Percentiles rank a stretch among this genome's conserved stretches.
Evolutionary conservation across 345 rosid species (phyloP).

Genomic region (Aquilaria malaccensis): DNA sequence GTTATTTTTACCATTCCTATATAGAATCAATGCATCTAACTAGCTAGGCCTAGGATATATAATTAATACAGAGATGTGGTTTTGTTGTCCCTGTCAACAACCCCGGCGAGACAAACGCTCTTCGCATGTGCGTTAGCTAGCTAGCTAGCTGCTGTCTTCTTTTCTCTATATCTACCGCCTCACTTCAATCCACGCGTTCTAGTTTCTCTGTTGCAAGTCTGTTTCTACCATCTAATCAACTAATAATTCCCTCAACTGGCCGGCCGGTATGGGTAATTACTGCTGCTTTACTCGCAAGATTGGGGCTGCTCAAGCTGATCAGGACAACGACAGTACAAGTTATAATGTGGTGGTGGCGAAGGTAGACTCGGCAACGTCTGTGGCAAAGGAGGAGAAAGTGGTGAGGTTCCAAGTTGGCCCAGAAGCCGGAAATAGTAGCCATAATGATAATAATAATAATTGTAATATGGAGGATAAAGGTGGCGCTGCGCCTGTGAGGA

Average conservation of each 20-base stretch:
- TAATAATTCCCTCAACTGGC: neutral
- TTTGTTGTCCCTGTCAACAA: conserved; percentile 13
- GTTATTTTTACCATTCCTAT: neutral
- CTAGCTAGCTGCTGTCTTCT: neutral
- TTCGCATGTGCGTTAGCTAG: conserved; percentile 34
- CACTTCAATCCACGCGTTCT: neutral
- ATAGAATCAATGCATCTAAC: too few relatives aligned
- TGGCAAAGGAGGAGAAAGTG: conserved; percentile 16
- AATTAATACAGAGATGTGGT: neutral
- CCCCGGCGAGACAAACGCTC: conserved; percentile 45
- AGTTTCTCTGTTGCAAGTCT: conserved; percentile 9
- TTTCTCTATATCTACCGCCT: conserved; percentile 8
- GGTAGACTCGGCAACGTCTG: neutral
- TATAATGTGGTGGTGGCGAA: neutral
- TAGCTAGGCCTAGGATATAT: too few relatives aligned
- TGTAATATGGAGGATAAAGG: too few relatives aligned
- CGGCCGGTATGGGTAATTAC: conserved; percentile 36
- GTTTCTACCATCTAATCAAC: neutral
- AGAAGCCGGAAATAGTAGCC: conserved; percentile 12
- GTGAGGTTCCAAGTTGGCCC: conserved; percentile 22
- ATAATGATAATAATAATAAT: too few relatives aligned
- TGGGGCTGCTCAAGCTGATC: neutral
- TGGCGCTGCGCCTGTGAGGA: conserved; percentile 20
- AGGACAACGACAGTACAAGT: neutral
- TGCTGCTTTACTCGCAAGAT: neutral